phyloP scores from a whole-genome alignment of 2,329 filamentous ascomycete genomes.

The Diaporthe vexans region DNA sequence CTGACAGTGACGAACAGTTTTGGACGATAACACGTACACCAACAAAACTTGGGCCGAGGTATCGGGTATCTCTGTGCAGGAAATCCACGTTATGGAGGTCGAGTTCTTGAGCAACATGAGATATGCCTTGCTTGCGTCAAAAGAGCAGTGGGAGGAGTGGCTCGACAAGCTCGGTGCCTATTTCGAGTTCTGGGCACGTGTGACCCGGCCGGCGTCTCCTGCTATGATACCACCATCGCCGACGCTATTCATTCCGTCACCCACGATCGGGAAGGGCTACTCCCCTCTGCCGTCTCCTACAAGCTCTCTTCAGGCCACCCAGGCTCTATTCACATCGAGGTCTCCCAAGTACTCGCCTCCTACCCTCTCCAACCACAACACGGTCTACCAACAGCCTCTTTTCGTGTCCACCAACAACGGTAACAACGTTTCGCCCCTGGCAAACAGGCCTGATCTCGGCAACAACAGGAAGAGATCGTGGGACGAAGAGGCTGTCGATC shows the following conservation, averaged over 20 bases:
- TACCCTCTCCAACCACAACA: conserved; percentile 29
- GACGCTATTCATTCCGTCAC: conserved; percentile 59
- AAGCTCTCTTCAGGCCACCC: conserved; percentile 51
- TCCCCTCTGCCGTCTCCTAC: conserved; percentile 68
- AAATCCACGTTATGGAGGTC: conserved; percentile 99
- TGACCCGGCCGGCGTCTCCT: conserved; percentile 57
- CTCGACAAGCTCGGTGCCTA: conserved; percentile 86
- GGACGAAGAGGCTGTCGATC: conserved; percentile 65
- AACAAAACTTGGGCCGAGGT: conserved; percentile 99
- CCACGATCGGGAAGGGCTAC: conserved; percentile 53
- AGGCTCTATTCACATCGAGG: conserved; percentile 50
- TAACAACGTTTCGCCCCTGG: conserved; percentile 58
- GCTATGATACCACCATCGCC: conserved; percentile 61
- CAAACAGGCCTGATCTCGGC: conserved; percentile 58
- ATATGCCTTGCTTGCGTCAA: conserved; percentile 90
- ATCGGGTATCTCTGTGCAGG: conserved; percentile 90
- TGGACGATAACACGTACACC: conserved; percentile 99
- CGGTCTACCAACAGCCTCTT: conserved; percentile 52
- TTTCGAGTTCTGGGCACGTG: conserved; percentile 83
- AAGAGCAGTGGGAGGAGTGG: conserved; percentile 90
- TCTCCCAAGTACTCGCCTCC: conserved; percentile 54
- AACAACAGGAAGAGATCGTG: conserved; percentile 64
- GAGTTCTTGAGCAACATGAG: conserved; percentile 99
- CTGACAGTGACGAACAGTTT: conserved; percentile 64
- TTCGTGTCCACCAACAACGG: conserved; percentile 29